These are phyloP conservation scores for Aspergillus bridgeri DNA, from an alignment of 495 filamentous ascomycete species.

Conservation along the genomic window DNA sequence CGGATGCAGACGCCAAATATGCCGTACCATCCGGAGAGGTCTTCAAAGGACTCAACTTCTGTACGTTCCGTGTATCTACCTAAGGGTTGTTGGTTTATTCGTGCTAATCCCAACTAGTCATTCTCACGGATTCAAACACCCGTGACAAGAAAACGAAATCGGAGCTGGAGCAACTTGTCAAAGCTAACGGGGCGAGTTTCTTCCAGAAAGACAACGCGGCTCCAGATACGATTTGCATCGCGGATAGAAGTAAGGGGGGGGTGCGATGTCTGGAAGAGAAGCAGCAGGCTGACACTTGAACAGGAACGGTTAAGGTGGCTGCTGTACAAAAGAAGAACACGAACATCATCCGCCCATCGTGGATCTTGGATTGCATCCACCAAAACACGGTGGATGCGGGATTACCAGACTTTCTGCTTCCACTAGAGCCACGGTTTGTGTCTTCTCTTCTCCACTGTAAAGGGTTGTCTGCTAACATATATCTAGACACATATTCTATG, in stretches of 20 bases:
- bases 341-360: conserved; percentile 74
- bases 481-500: conserved; percentile 56
- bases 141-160: conserved; percentile 69
- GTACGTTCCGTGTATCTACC: conserved; percentile 38
- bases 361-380: conserved; percentile 79
- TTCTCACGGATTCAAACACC: conserved; percentile 57
- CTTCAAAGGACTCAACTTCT: conserved; percentile 79
- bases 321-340: conserved; percentile 66
- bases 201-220: conserved; percentile 66
- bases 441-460: background rate
- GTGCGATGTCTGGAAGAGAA: background rate
- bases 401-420: conserved; percentile 56
- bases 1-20: conserved; percentile 45
- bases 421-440: conserved; percentile 64
- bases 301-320: conserved; percentile 77
- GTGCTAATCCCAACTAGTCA: conserved; percentile 35
- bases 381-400: conserved; percentile 62
- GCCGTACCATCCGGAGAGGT: conserved; percentile 54
- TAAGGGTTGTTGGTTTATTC: background rate
- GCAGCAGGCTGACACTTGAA: conserved; percentile 11
- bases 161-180: conserved; percentile 82
- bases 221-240: conserved; percentile 64
- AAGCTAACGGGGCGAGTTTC: conserved; percentile 80
- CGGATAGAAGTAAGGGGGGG: conserved; percentile 60
- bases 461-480: background rate